Conservation (phyloP, 305 asterid species). For the Solanum hybrid region DNA sequence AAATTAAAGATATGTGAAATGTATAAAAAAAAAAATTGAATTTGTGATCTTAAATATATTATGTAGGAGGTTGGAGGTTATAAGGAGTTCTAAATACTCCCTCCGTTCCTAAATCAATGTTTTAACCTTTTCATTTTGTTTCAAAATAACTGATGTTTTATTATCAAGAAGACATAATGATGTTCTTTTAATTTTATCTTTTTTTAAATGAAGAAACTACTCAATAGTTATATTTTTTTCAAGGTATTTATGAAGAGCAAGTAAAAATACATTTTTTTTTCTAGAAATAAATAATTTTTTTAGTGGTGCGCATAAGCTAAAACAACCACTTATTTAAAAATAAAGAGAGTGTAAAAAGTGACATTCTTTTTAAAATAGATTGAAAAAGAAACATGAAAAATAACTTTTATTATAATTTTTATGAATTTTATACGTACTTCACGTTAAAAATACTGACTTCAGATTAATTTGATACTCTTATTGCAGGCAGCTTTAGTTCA, state of each 20-base stretch:
- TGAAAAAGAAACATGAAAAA: too few species aligned
- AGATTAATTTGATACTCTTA: too few species aligned
- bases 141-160: neutral
- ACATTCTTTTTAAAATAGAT: neutral
- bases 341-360: neutral
- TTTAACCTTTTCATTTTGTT: neutral
- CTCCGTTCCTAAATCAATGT: neutral
- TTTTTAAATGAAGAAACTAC: neutral
- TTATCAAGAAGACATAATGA: too few species aligned
- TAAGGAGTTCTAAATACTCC: neutral
- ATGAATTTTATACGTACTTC: too few species aligned
- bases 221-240: too few species aligned
- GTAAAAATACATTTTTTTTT: neutral
- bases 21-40: neutral
- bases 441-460: too few species aligned
- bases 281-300: neutral
- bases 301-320: neutral
- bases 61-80: neutral
- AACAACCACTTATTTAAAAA: neutral
- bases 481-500: too few species aligned
- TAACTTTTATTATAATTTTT: too few species aligned
- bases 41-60: neutral
- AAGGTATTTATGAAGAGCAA: neutral
- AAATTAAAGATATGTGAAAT: too few species aligned
- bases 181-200: neutral